Percentiles rank a stretch among this genome's conserved stretches.
These are phyloP conservation scores for Tricholomella constricta DNA, from an alignment of 768 basidiomycete species.

Conservation along the genomic window DNA sequence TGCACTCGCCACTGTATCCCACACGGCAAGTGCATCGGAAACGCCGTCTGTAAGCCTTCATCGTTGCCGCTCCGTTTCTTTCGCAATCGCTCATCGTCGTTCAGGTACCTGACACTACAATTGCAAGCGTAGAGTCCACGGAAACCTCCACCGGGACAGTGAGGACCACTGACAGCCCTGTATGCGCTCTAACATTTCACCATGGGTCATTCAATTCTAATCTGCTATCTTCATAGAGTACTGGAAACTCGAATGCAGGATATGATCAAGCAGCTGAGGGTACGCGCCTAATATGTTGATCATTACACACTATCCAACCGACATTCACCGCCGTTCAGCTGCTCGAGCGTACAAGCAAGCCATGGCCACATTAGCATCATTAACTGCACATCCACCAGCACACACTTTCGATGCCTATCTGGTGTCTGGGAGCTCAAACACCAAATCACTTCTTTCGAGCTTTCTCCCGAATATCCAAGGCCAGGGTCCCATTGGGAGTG, in stretches of 20 bases:
- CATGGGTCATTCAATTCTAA: neutral
- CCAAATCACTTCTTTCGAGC: constrained; percentile 60
- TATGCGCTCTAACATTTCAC: too few relatives aligned
- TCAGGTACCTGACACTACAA: constrained; percentile 4
- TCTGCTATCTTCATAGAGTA: neutral
- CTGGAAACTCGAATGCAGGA: constrained; percentile 29
- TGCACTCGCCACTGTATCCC: constrained; percentile 47
- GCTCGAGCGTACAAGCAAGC: constrained; percentile 78
- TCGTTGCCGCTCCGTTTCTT: neutral
- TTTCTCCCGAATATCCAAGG: constrained; percentile 74
- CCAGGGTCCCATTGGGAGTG: constrained; percentile 73
- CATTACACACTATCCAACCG: neutral
- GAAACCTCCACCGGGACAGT: constrained; percentile 4
- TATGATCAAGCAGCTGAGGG: constrained; percentile 56
- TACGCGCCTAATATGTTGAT: constrained; percentile 20
- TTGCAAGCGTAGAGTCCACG: neutral
- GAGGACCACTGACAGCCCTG: neutral
- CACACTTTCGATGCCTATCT: constrained; percentile 57
- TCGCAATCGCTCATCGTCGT: constrained; percentile 6
- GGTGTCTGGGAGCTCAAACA: constrained; percentile 39
- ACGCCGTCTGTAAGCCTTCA: constrained; percentile 29
- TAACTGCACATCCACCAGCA: constrained; percentile 61
- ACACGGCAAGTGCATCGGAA: constrained; percentile 38
- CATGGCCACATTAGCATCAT: constrained; percentile 60
- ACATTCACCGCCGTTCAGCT: constrained; percentile 43